Evolutionary conservation across 2,329 filamentous ascomycete species (phyloP), one percentile per base, ranked within the genome.

Genomic region (Fonsecaea nubica): DNA sequence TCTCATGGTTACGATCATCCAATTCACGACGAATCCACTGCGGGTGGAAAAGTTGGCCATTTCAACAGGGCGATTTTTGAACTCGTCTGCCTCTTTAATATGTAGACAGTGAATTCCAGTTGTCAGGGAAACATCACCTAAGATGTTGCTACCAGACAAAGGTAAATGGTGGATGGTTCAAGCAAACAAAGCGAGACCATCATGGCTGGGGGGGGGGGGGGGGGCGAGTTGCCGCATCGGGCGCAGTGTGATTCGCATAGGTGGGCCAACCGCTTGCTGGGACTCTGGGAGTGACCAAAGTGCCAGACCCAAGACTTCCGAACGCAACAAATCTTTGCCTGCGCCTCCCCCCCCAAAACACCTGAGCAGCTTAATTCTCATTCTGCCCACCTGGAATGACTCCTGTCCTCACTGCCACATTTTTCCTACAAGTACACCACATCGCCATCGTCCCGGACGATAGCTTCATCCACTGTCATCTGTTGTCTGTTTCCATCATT

Each of bases 401-500:
- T 60, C 30, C 58, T 62, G 62, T 65, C 63, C 35, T 67, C 65
- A 63, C 52, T 60, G 38, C 62, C 40, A 61, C 36, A 36, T 36
- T 48, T 58, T 36, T 65, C 25, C 25, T 25, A 25, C 25, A 25
- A 48, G 56, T n/a, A 12, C 50, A 58, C 52, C 21, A 15, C 55
- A 15, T 68, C 33, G 65, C 65, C 66, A 50, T 70, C 63, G 59
- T 68, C 38, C 60, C 36, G 65, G 68, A 68, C 63, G 65, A 66
- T 64, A 66, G 68, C 45, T 64, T 58, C 58, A 36, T 21, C 42
- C 57, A 38, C 38, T 30, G 38, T 55, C 48, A 9, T 15, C 42
- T 45, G 30, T 56, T 54, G 25, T 63, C 25, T 62, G 30, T 36
- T 33, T 9, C 64, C 55, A 33, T 45, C 13, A 35, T 62, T 66